A percentile compares a stretch with the other conserved stretches of the same genome.
phyloP scores from a whole-genome alignment of 2,329 filamentous ascomycete genomes.

The Remersonia thermophila region DNA sequence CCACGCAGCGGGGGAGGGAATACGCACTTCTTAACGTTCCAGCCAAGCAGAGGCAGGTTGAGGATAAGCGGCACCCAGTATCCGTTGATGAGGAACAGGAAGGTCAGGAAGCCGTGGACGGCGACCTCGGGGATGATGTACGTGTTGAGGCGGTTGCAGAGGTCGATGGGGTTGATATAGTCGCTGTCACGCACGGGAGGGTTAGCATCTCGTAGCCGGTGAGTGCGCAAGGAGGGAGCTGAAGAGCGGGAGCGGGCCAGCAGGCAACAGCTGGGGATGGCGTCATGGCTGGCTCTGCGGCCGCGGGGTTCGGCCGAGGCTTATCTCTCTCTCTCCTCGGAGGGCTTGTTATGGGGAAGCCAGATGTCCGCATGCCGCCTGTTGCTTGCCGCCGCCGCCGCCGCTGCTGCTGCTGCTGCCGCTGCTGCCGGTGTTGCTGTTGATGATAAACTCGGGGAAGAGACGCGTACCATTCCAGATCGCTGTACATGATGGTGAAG shows the following conservation, averaged over 20 bases:
- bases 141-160: slow-evolving; percentile 99
- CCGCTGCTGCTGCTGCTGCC: no score
- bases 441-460: no score
- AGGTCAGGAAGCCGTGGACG: slow-evolving; percentile 89
- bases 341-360: no score
- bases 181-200: slow-evolving; percentile 45
- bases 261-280: slow-evolving; percentile 3
- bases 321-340: no score
- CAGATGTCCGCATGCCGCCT: no score
- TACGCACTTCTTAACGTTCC: slow-evolving; percentile 95
- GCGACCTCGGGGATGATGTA: slow-evolving; percentile 98
- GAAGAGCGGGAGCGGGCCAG: no score
- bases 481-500: slow-evolving; percentile 99
- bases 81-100: slow-evolving; percentile 94
- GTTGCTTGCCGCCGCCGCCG: no score
- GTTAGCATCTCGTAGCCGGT: slow-evolving; percentile 5
- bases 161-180: slow-evolving; percentile 99
- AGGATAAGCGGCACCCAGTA: slow-evolving; percentile 92
- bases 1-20: no score
- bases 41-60: slow-evolving; percentile 82
- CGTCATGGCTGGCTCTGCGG: neutral
- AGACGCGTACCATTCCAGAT: slow-evolving; percentile 76
- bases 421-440: no score
- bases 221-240: no score
- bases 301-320: no score